Evolutionary conservation across 2,329 filamentous ascomycete genomes (phyloP).

Genomic region (Paracamarosporium sp.): DNA sequence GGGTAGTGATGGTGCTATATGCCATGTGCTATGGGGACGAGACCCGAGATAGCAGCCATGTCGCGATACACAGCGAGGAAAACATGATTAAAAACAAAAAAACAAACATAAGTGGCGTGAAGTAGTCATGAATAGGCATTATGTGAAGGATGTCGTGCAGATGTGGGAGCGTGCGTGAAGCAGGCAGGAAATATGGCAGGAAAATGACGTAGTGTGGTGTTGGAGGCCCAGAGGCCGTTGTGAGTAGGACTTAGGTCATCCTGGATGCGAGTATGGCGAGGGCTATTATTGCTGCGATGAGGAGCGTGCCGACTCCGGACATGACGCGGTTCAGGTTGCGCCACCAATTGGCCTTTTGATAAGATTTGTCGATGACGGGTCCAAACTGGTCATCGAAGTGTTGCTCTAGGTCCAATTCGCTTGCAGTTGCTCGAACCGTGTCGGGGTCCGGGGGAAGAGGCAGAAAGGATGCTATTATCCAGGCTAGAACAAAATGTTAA

Average conservation of each 20-base stretch:
- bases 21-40: conserved; percentile 29
- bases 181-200: conserved; percentile 3
- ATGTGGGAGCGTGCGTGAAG: not conserved
- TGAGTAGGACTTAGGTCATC: conserved; percentile 31
- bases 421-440: conserved; percentile 55
- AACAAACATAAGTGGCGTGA: conserved; percentile 30
- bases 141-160: conserved; percentile 17
- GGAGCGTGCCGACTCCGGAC: conserved; percentile 62
- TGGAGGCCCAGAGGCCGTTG: not conserved
- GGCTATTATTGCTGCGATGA: conserved; percentile 59
- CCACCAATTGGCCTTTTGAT: conserved; percentile 70
- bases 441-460: conserved; percentile 70
- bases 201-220: not conserved
- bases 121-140: conserved; percentile 22
- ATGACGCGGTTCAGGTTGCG: conserved; percentile 68
- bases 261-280: conserved; percentile 46
- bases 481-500: conserved; percentile 59
- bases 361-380: conserved; percentile 56
- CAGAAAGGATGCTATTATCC: conserved; percentile 80
- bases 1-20: conserved; percentile 18
- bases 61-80: conserved; percentile 26
- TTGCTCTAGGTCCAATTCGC: conserved; percentile 48
- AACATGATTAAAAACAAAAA: conserved; percentile 42
- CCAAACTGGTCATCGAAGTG: conserved; percentile 54
- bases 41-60: conserved; percentile 26